Evolutionary conservation across 345 rosid species (phyloP).

Genomic region (Corchorus olitorius): DNA sequence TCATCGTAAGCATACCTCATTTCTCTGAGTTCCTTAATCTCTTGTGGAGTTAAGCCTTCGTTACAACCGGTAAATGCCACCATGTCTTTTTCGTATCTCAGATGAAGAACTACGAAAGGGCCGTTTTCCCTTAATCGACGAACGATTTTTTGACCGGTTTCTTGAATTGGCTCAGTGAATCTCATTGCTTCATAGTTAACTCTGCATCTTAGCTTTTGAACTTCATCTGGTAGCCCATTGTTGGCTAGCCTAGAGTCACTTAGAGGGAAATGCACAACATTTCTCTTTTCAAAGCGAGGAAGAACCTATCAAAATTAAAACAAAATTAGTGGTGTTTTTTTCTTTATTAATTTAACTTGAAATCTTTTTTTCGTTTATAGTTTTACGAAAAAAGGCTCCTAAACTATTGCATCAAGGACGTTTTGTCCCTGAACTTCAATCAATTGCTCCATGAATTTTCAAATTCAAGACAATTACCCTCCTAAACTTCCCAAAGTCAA

Average conservation of each 20-base stretch:
- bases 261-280: slow-evolving; percentile 61
- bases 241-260: slow-evolving; percentile 87
- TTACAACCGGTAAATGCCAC: slow-evolving; percentile 91
- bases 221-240: slow-evolving; percentile 69
- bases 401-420: no score
- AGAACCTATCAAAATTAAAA: slow-evolving; percentile 56
- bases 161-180: slow-evolving; percentile 79
- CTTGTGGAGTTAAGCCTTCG: slow-evolving; percentile 72
- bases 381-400: no score
- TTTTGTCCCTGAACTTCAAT: no score
- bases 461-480: no score
- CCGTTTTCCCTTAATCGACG: slow-evolving; percentile 59
- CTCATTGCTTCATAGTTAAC: slow-evolving; percentile 77
- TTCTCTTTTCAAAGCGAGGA: slow-evolving; percentile 69
- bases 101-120: slow-evolving; percentile 69
- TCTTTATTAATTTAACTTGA: no score
- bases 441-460: no score
- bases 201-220: slow-evolving; percentile 84
- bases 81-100: slow-evolving; percentile 95
- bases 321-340: no score
- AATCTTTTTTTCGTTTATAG: no score
- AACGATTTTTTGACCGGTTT: slow-evolving; percentile 67
- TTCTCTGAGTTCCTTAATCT: slow-evolving; percentile 63
- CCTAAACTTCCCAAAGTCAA: no score
- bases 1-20: slow-evolving; percentile 88